Conservation (phyloP, 2,329 filamentous ascomycete species). For the Cadophora luteo-olivacea region DNA sequence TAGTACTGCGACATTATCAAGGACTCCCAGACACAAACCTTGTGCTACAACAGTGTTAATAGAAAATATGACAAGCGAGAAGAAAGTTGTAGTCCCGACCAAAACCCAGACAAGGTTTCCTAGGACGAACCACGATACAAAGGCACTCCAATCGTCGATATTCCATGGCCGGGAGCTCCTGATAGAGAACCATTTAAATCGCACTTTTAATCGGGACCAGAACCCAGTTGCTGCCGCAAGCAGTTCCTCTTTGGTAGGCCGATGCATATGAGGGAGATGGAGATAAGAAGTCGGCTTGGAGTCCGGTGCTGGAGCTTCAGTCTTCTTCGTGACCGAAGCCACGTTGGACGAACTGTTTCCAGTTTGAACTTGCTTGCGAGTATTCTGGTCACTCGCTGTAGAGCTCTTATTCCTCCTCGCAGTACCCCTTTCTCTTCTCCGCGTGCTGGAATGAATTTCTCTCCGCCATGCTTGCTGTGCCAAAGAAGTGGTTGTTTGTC, state of each 20-base stretch:
- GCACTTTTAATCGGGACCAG: slow-evolving; percentile 86
- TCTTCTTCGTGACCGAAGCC: slow-evolving; percentile 27
- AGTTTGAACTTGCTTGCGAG: slow-evolving; percentile 33
- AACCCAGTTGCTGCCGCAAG: slow-evolving; percentile 91
- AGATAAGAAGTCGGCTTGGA: slow-evolving; percentile 57
- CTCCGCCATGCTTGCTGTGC: slow-evolving; percentile 40
- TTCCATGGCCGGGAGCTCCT: slow-evolving; percentile 94
- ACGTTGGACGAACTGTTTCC: slow-evolving; percentile 30
- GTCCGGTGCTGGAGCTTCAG: slow-evolving; percentile 29
- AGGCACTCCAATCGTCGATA: slow-evolving; percentile 92
- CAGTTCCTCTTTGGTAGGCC: slow-evolving; percentile 92
- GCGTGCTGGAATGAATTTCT: slow-evolving; percentile 40
- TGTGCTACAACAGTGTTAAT: slow-evolving; percentile 98
- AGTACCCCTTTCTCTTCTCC: slow-evolving; percentile 37
- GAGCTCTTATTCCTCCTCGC: slow-evolving; percentile 44
- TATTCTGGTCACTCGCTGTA: slow-evolving; percentile 37
- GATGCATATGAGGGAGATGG: slow-evolving; percentile 66
- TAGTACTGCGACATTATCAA: slow-evolving; percentile 37
- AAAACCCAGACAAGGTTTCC: slow-evolving; percentile 95
- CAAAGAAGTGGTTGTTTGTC: slow-evolving; percentile 28
- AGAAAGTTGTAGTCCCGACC: slow-evolving; percentile 96
- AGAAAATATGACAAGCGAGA: slow-evolving; percentile 86
- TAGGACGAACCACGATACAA: slow-evolving; percentile 92
- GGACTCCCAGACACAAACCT: slow-evolving; percentile 57
- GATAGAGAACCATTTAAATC: slow-evolving; percentile 98